These are phyloP conservation scores for Penicillium griseofulvum DNA, from an alignment of 2,329 filamentous ascomycete species.

Conservation along the genomic window DNA sequence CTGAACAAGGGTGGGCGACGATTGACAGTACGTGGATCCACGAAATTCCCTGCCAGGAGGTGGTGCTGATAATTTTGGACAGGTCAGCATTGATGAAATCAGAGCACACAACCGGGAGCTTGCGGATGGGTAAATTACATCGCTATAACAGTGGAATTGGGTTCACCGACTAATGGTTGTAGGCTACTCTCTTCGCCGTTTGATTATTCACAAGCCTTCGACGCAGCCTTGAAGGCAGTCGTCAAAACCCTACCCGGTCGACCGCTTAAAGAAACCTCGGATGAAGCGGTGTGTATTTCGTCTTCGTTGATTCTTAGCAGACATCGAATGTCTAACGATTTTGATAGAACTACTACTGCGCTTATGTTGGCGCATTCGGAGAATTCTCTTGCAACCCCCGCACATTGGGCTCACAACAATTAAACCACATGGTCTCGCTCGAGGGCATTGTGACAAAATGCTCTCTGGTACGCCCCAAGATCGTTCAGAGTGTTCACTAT, in stretches of 20 bases:
- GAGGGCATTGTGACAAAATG: constrained; percentile 97
- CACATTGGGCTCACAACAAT: constrained; percentile 80
- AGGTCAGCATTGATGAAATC: constrained; percentile 85
- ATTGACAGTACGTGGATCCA: constrained; percentile 49
- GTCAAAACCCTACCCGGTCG: constrained; percentile 75
- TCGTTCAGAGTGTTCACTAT: constrained; percentile 98
- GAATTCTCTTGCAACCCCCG: constrained; percentile 92
- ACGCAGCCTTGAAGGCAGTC: constrained; percentile 84
- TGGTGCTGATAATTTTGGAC: constrained; percentile 15
- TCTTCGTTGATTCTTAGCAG: neutral
- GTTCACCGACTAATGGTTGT: constrained; percentile 15
- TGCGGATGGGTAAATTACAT: constrained; percentile 58
- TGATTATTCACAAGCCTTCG: constrained; percentile 83
- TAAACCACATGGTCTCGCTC: constrained; percentile 95
- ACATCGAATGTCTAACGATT: constrained; percentile 4
- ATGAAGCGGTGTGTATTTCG: constrained; percentile 61
- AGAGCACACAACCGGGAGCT: constrained; percentile 81
- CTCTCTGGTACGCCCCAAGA: constrained; percentile 90
- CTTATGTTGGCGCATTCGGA: constrained; percentile 94
- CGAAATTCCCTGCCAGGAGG: neutral
- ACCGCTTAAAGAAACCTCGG: constrained; percentile 69
- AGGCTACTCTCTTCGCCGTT: constrained; percentile 78
- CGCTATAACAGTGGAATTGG: neutral
- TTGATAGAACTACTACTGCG: constrained; percentile 75
- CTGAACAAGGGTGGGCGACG: constrained; percentile 60